phyloP scores from a whole-genome alignment of 345 rosid species.

The Aquilaria yunnanensis region DNA sequence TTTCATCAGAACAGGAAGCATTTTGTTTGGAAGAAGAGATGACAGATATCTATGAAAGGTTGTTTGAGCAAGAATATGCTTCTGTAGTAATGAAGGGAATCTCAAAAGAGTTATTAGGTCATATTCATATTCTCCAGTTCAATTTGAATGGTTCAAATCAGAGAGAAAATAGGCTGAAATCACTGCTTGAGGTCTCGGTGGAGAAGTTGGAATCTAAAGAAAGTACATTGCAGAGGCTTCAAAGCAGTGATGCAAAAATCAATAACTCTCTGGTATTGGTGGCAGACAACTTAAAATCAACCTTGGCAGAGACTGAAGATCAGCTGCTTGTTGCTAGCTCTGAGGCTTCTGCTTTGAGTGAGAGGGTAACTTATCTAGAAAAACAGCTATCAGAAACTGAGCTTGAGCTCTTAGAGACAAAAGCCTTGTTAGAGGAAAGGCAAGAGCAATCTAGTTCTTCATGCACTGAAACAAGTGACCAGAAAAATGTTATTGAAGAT shows the following conservation, averaged over 20 bases:
- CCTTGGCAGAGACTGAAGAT: conserved; percentile 52
- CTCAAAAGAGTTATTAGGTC: conserved; percentile 63
- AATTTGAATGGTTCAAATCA: conserved; percentile 53
- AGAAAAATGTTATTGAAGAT: conserved; percentile 35
- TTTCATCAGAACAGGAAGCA: conserved; percentile 49
- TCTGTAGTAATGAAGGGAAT: conserved; percentile 61
- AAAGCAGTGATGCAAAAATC: conserved; percentile 38
- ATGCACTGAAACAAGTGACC: conserved; percentile 17
- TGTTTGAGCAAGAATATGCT: conserved; percentile 69
- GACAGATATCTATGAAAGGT: conserved; percentile 41
- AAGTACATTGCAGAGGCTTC: conserved; percentile 40
- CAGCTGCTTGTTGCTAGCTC: conserved; percentile 40
- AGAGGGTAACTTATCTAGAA: conserved; percentile 46
- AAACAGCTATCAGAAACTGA: conserved; percentile 40
- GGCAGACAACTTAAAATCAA: conserved; percentile 44
- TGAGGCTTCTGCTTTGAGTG: conserved; percentile 47
- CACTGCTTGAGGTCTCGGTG: conserved; percentile 35
- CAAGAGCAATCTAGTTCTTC: conserved; percentile 18
- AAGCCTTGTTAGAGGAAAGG: conserved; percentile 17
- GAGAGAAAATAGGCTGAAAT: conserved; percentile 47
- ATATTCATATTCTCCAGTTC: conserved; percentile 59
- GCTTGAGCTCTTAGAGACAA: conserved; percentile 21
- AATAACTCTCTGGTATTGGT: conserved; percentile 40
- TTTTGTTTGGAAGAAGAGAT: conserved; percentile 62
- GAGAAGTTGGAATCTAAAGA: conserved; percentile 53